Percentiles rank a stretch among this genome's conserved stretches.
Conservation (phyloP, 2,329 filamentous ascomycete genomes). For the Beauveria bassiana region DNA sequence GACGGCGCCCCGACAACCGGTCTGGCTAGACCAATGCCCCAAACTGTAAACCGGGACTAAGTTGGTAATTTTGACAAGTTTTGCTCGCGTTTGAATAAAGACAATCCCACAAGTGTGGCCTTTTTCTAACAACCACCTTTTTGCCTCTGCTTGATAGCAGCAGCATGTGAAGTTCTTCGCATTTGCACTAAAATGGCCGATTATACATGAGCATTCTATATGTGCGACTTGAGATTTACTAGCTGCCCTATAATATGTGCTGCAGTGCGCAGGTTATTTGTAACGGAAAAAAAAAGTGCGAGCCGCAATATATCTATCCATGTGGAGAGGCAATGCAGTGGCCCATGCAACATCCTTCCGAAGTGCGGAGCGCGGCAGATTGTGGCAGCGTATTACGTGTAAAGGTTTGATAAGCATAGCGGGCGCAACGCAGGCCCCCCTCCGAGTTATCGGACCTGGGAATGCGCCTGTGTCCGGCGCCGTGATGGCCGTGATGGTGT, state of each 20-base stretch:
- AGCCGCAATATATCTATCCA: constrained; percentile 5
- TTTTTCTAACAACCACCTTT: too few relatives aligned
- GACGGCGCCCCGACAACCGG: neutral
- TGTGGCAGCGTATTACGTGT: constrained; percentile 3
- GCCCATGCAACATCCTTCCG: neutral
- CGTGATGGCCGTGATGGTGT: constrained; percentile 22
- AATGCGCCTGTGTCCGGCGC: constrained; percentile 16
- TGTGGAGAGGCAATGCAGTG: constrained; percentile 1
- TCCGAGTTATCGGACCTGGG: constrained; percentile 7
- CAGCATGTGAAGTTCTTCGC: neutral
- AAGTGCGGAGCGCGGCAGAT: constrained; percentile 4
- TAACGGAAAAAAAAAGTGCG: neutral
- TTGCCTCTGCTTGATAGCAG: neutral
- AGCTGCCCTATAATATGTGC: neutral
- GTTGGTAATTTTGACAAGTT: neutral
- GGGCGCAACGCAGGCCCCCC: neutral
- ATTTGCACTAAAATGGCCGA: neutral
- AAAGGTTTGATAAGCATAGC: neutral
- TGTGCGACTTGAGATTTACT: too few relatives aligned
- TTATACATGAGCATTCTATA: too few relatives aligned
- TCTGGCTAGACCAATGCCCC: neutral
- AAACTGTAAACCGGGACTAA: neutral
- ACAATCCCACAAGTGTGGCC: neutral
- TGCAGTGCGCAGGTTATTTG: neutral
- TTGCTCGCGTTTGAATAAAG: neutral